Conservation (phyloP, 2,329 filamentous ascomycete genomes). For the Aspergillus persii region DNA sequence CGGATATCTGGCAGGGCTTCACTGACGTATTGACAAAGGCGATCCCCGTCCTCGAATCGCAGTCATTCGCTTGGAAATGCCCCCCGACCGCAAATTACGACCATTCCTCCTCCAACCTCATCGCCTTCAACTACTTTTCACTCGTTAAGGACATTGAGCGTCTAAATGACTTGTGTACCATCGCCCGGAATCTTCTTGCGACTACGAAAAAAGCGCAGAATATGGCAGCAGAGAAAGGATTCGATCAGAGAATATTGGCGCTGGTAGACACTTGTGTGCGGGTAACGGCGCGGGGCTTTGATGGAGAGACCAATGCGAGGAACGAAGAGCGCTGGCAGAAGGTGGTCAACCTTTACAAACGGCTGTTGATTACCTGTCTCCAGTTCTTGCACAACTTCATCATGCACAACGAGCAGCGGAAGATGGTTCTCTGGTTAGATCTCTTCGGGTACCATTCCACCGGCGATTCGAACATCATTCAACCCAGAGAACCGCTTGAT, state of each 20-base stretch:
- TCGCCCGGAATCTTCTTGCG: constrained; percentile 61
- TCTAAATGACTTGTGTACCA: constrained; percentile 60
- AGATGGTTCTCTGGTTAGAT: constrained; percentile 64
- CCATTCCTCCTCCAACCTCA: constrained; percentile 58
- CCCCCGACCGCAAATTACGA: constrained; percentile 57
- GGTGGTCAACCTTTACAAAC: constrained; percentile 65
- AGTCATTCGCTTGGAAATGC: constrained; percentile 61
- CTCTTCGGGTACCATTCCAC: constrained; percentile 59
- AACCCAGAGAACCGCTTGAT: constrained; percentile 43
- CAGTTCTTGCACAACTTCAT: constrained; percentile 67
- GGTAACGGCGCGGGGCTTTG: constrained; percentile 63
- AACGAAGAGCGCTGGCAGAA: constrained; percentile 66
- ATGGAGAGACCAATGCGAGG: constrained; percentile 60
- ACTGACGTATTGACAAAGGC: constrained; percentile 58
- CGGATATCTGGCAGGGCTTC: constrained; percentile 60
- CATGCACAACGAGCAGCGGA: constrained; percentile 63
- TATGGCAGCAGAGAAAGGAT: constrained; percentile 57
- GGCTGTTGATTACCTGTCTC: constrained; percentile 63
- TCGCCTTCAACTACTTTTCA: constrained; percentile 58
- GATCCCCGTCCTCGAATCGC: constrained; percentile 59
- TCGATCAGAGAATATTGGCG: constrained; percentile 61
- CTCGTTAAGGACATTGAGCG: constrained; percentile 63
- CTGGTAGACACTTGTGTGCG: constrained; percentile 63
- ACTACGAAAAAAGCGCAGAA: constrained; percentile 62
- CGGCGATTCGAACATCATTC: constrained; percentile 45